A percentile compares a stretch with the other conserved stretches of the same genome.
Conservation (phyloP, 2,329 filamentous ascomycete species). For the Hirsutella rhossiliensis region DNA sequence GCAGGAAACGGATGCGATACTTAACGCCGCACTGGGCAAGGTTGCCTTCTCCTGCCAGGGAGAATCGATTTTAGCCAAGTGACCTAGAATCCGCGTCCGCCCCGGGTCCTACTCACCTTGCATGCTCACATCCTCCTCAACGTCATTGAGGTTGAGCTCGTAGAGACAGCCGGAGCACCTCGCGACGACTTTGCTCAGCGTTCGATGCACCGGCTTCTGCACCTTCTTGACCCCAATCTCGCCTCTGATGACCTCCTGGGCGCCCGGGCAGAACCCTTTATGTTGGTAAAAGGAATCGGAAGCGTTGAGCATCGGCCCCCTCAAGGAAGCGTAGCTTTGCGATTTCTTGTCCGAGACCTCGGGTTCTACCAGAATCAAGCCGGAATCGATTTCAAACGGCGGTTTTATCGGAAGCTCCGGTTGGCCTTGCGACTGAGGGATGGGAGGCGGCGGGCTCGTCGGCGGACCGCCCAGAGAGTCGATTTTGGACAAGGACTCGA, state of each 20-base stretch:
- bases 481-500: too few relatives aligned
- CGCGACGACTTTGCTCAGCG: slow-evolving; percentile 20
- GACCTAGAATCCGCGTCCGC: background rate
- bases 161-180: slow-evolving; percentile 41
- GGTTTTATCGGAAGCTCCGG: background rate
- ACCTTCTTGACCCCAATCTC: slow-evolving; percentile 37
- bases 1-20: slow-evolving; percentile 42
- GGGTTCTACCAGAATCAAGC: slow-evolving; percentile 11
- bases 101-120: slow-evolving; percentile 23
- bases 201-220: slow-evolving; percentile 31
- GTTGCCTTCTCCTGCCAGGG: slow-evolving; percentile 23
- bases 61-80: background rate
- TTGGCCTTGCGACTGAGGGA: background rate
- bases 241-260: slow-evolving; percentile 35
- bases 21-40: slow-evolving; percentile 31
- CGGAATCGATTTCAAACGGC: slow-evolving; percentile 4
- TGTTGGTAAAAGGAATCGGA: slow-evolving; percentile 38
- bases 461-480: too few relatives aligned
- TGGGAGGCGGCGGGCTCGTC: too few relatives aligned
- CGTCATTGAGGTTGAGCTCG: slow-evolving; percentile 38
- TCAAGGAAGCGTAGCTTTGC: background rate
- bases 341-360: background rate
- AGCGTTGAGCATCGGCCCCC: slow-evolving; percentile 29
- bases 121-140: slow-evolving; percentile 39
- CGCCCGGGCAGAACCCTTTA: slow-evolving; percentile 44